Percentiles rank a stretch among this genome's conserved stretches.
Evolutionary conservation across 106 monocot genomes (phyloP).

Genomic region (Dendrobium nobile): DNA sequence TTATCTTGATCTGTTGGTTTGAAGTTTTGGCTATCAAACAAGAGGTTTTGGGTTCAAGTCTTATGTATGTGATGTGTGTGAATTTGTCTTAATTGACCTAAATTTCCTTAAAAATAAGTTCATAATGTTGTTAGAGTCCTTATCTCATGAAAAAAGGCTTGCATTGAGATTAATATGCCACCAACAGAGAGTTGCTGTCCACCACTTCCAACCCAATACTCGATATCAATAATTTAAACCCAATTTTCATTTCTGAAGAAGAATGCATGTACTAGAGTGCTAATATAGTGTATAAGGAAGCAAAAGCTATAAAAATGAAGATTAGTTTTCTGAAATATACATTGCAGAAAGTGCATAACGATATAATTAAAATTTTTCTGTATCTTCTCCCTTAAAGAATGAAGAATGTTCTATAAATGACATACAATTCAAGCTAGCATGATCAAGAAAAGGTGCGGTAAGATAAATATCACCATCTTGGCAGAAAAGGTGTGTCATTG

Average conservation of each 20-base stretch:
- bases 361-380: neutral
- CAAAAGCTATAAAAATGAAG: neutral
- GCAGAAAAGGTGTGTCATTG: neutral
- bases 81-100: too few species aligned
- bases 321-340: neutral
- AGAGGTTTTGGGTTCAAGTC: too few species aligned
- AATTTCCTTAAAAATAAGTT: too few species aligned
- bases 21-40: too few species aligned
- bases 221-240: neutral
- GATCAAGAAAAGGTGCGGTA: neutral
- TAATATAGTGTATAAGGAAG: neutral
- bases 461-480: neutral
- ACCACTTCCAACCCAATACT: neutral
- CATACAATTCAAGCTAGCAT: neutral
- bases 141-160: neutral
- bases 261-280: neutral
- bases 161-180: neutral
- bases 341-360: neutral
- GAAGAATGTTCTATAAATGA: neutral
- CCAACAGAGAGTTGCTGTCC: neutral
- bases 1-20: too few species aligned
- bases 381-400: neutral
- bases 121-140: too few species aligned
- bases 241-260: neutral
- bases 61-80: too few species aligned